phyloP scores from a whole-genome alignment of 768 basidiomycete species.

The Suillus alpinus region DNA sequence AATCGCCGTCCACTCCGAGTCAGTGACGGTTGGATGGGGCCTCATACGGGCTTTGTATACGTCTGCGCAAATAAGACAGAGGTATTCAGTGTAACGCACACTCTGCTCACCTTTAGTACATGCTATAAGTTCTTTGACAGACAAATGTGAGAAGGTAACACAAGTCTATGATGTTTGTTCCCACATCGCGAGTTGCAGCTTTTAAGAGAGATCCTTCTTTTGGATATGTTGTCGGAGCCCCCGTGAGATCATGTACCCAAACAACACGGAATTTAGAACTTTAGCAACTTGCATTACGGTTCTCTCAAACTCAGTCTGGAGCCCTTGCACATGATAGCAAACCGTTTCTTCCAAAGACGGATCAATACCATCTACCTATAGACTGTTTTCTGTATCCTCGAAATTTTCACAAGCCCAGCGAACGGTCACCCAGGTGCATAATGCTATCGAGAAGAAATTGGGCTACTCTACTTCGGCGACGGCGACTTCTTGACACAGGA shows the following conservation, averaged over 20 bases:
- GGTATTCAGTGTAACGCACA: neutral
- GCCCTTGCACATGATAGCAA: neutral
- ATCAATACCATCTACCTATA: neutral
- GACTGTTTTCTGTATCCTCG: neutral
- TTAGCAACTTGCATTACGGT: neutral
- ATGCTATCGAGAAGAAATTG: slow-evolving; percentile 1
- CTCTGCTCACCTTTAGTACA: neutral
- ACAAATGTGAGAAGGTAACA: neutral
- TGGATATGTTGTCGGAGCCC: slow-evolving; percentile 3
- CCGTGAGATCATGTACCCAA: neutral
- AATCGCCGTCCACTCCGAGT: neutral
- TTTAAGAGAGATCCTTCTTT: neutral
- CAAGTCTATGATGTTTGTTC: neutral
- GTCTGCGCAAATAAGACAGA: neutral
- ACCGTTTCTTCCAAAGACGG: neutral
- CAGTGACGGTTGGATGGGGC: neutral
- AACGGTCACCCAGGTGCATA: neutral
- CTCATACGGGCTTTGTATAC: neutral
- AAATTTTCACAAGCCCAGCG: neutral
- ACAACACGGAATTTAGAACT: neutral
- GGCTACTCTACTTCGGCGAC: neutral
- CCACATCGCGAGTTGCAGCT: neutral
- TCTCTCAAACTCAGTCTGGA: neutral
- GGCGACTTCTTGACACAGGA: neutral
- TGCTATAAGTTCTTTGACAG: neutral